Evolutionary conservation across 768 basidiomycete species (phyloP).

Genomic region (Chalciporus sphaerocephalus): DNA sequence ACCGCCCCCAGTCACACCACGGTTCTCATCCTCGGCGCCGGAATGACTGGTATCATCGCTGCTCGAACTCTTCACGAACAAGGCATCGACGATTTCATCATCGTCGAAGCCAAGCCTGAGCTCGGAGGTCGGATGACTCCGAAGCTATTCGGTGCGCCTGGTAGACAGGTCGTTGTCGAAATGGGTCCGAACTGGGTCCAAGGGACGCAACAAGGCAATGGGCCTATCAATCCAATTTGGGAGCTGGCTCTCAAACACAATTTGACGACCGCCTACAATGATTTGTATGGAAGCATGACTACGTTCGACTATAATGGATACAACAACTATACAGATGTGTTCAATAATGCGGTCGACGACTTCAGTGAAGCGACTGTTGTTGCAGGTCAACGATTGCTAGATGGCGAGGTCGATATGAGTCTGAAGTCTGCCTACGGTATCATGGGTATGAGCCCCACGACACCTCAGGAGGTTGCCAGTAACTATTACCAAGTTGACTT

Average conservation of each 20-base stretch:
- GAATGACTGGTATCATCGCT: conserved; percentile 61
- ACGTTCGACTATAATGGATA: conserved; percentile 52
- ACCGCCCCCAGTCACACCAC: conserved; percentile 19
- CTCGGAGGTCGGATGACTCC: conserved; percentile 61
- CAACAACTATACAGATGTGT: conserved; percentile 44
- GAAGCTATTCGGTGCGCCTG: conserved; percentile 38
- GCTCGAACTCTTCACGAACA: conserved; percentile 54
- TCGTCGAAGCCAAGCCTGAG: conserved; percentile 55
- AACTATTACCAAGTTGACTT: conserved; percentile 55
- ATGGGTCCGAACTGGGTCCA: conserved; percentile 60
- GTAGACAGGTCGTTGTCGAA: conserved; percentile 45
- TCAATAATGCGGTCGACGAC: conserved; percentile 38
- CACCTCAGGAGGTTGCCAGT: conserved; percentile 44
- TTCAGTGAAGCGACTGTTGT: conserved; percentile 38
- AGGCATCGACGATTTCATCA: conserved; percentile 53
- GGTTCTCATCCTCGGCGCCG: conserved; percentile 63
- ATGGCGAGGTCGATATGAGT: conserved; percentile 46
- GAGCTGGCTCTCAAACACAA: conserved; percentile 51
- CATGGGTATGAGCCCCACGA: conserved; percentile 43
- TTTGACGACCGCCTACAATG: conserved; percentile 42
- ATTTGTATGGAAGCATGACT: conserved; percentile 40
- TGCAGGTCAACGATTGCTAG: conserved; percentile 38
- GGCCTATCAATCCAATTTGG: conserved; percentile 56
- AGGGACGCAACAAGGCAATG: conserved; percentile 43
- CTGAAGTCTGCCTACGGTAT: conserved; percentile 52